Percentiles rank a stretch among this genome's conserved stretches.
Evolutionary conservation across 2,329 filamentous ascomycete species (phyloP).

Genomic region (Aspergillaceae sp.): DNA sequence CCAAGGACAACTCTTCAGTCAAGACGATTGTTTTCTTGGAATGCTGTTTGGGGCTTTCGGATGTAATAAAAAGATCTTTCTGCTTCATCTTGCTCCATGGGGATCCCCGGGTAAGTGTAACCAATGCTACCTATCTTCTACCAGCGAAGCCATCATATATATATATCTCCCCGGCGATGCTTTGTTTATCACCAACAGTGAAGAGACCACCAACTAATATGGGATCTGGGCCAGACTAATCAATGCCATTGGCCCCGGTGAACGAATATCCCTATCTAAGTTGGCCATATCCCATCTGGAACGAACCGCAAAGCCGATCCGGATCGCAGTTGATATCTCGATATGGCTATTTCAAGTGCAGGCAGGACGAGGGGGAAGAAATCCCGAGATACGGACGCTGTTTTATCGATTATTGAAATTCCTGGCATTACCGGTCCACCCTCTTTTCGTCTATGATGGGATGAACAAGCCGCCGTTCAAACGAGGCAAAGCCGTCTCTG

Average conservation of each 20-base stretch:
- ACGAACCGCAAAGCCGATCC: conserved; percentile 60
- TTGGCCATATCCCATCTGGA: conserved; percentile 72
- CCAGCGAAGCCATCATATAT: background rate
- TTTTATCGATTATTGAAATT: conserved; percentile 84
- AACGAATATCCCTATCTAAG: conserved; percentile 71
- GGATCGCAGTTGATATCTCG: conserved; percentile 85
- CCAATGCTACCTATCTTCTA: background rate
- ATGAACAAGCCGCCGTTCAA: conserved; percentile 80
- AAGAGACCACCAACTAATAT: conserved; percentile 9
- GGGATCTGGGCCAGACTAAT: conserved; percentile 58
- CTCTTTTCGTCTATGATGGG: conserved; percentile 85
- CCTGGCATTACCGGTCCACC: conserved; percentile 67
- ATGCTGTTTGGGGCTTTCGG: conserved; percentile 1
- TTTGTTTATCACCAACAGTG: conserved; percentile 5
- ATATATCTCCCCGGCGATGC: conserved; percentile 1
- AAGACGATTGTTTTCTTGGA: background rate
- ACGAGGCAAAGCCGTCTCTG: conserved; percentile 60
- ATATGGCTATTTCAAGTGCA: conserved; percentile 97
- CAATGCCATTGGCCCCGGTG: conserved; percentile 73
- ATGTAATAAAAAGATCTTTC: background rate
- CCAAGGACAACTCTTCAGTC: background rate
- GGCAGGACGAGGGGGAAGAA: conserved; percentile 73
- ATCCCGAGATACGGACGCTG: conserved; percentile 81
- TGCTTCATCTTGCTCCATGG: conserved; percentile 23
- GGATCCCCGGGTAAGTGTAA: conserved; percentile 36